phyloP scores from a whole-genome alignment of 768 basidiomycete genomes.

The Xerocomellus dryophilus region DNA sequence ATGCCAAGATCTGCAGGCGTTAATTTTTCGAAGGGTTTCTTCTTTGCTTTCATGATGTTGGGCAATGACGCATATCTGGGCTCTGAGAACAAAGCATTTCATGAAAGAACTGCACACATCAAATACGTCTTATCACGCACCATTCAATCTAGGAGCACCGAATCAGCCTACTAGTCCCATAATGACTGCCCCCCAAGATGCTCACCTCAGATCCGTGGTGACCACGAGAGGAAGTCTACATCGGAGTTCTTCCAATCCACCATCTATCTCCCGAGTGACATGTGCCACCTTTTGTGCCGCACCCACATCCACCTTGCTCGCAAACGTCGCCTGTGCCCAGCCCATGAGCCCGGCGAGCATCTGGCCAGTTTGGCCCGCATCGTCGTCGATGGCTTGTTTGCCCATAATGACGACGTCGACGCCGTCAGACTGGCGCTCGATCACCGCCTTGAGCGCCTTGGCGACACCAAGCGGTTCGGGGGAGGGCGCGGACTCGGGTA shows the following conservation, averaged over 20 bases:
- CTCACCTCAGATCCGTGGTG: conserved; percentile 90
- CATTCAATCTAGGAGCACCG: conserved; percentile 57
- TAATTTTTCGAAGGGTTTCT: conserved; percentile 89
- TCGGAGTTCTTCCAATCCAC: conserved; percentile 81
- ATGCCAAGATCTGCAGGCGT: conserved; percentile 75
- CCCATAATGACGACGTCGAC: conserved; percentile 92
- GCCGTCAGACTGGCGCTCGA: conserved; percentile 55
- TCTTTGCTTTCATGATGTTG: conserved; percentile 99
- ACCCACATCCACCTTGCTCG: conserved; percentile 79
- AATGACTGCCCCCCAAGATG: background rate
- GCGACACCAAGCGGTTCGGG: conserved; percentile 93
- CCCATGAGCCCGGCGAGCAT: conserved; percentile 92
- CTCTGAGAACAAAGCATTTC: conserved; percentile 45
- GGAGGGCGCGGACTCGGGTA: conserved; percentile 64
- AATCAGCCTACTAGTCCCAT: background rate
- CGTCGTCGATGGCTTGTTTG: conserved; percentile 98
- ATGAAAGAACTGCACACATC: background rate
- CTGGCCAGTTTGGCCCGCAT: conserved; percentile 92
- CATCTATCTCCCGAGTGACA: conserved; percentile 91
- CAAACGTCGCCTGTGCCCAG: conserved; percentile 95
- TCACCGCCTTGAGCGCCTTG: conserved; percentile 74
- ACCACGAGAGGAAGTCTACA: conserved; percentile 80
- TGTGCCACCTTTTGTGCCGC: conserved; percentile 56
- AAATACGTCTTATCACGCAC: conserved; percentile 35
- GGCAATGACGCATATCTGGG: conserved; percentile 97